Conservation (phyloP, 345 rosid genomes). For the Citrus unshiu region DNA sequence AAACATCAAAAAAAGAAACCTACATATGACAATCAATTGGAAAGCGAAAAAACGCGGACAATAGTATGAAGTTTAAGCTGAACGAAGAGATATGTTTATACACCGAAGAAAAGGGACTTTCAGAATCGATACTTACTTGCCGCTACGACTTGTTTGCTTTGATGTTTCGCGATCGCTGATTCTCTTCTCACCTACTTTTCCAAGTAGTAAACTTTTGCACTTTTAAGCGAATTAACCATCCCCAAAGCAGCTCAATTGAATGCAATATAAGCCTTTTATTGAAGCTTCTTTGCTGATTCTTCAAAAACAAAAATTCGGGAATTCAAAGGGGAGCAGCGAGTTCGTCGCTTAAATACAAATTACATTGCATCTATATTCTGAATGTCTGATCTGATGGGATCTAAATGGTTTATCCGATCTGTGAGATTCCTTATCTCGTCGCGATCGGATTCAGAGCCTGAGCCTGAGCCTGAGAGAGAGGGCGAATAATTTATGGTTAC, state of each 20-base stretch:
- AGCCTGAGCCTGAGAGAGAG: neutral
- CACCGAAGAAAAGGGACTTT: neutral
- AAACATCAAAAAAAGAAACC: neutral
- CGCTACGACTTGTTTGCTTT: constrained; percentile 14
- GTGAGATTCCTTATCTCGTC: constrained; percentile 5
- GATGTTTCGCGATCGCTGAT: constrained; percentile 23
- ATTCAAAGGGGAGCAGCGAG: neutral
- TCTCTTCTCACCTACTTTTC: constrained; percentile 9
- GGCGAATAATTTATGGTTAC: neutral
- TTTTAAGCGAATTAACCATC: neutral
- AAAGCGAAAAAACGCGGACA: neutral
- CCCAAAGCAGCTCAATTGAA: neutral
- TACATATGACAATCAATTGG: neutral
- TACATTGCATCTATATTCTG: neutral
- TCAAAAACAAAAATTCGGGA: neutral
- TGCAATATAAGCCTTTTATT: neutral
- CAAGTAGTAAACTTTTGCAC: neutral
- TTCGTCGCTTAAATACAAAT: neutral
- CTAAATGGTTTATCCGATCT: neutral
- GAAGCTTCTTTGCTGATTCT: neutral
- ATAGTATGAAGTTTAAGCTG: neutral
- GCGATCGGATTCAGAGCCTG: neutral
- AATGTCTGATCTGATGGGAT: neutral
- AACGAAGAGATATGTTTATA: neutral
- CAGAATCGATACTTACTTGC: constrained; percentile 44